A percentile compares a stretch with the other conserved stretches of the same genome.
These are phyloP conservation scores for Phytophthora citrophthora DNA, from an alignment of 352 stramenopile genomes.

Conservation along the genomic window DNA sequence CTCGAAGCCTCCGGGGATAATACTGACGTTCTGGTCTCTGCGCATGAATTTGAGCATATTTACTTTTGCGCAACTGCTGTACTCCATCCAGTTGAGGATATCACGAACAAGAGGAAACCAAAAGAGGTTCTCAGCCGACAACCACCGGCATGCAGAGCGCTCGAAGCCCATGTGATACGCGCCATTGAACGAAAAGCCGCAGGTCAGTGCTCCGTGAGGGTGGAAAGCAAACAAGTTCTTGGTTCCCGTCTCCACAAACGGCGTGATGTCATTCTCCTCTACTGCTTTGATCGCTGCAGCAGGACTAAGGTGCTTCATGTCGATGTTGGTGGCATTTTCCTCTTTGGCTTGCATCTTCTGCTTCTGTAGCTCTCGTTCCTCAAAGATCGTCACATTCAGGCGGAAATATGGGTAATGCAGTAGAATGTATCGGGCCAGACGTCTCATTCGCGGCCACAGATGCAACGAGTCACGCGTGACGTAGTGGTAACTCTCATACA, in stretches of 20 bases:
- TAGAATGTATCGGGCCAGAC: constrained; percentile 46
- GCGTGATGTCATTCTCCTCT: constrained; percentile 29
- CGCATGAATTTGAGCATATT: constrained; percentile 62
- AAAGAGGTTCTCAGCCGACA: constrained; percentile 76
- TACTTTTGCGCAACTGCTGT: constrained; percentile 50
- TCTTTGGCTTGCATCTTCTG: constrained; percentile 9
- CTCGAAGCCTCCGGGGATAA: constrained; percentile 94
- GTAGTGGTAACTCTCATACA: constrained; percentile 56
- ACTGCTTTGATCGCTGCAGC: constrained; percentile 20
- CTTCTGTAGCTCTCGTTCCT: constrained; percentile 36
- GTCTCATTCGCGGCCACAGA: constrained; percentile 51
- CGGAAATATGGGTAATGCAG: constrained; percentile 63
- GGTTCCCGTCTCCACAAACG: constrained; percentile 15
- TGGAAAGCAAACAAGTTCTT: constrained; percentile 57
- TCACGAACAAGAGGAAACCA: constrained; percentile 68
- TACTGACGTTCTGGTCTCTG: constrained; percentile 62
- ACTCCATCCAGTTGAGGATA: constrained; percentile 68
- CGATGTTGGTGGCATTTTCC: background rate
- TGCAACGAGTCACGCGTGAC: constrained; percentile 32
- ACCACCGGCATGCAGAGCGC: constrained; percentile 54
- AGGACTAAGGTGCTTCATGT: constrained; percentile 16
- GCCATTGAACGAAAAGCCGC: constrained; percentile 63
- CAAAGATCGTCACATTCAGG: constrained; percentile 50
- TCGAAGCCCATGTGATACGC: constrained; percentile 59
- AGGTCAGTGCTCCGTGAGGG: constrained; percentile 66